phyloP scores from a whole-genome alignment of 768 basidiomycete species.

The Kwoniella sp. region DNA sequence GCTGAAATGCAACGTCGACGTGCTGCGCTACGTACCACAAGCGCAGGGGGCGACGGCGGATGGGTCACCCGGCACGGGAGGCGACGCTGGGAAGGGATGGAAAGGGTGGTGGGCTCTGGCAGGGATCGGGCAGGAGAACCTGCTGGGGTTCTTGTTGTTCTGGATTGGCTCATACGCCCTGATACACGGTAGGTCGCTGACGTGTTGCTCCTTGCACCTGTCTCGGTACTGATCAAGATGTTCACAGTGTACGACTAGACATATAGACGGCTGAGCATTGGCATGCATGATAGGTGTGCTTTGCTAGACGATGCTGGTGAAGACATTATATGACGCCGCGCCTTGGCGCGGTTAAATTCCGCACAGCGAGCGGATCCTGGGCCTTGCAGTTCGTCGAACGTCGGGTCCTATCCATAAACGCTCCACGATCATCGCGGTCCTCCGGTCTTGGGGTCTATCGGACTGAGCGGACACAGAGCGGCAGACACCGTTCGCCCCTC shows the following conservation, averaged over 20 bases:
- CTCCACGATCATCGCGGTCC: slow-evolving; percentile 10
- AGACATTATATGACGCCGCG: no score
- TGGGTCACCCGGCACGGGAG: background rate
- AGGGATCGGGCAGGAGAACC: slow-evolving; percentile 83
- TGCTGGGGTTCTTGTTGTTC: slow-evolving; percentile 82
- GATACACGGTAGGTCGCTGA: slow-evolving; percentile 41
- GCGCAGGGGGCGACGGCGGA: slow-evolving; percentile 18
- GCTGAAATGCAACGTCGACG: slow-evolving; percentile 64
- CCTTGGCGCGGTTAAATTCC: no score
- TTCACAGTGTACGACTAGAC: slow-evolving; percentile 15
- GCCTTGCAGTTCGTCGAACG: no score
- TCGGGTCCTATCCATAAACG: no score
- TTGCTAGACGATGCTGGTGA: no score
- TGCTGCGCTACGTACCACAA: slow-evolving; percentile 37
- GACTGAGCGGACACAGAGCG: slow-evolving; percentile 53
- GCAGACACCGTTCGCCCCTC: slow-evolving; percentile 91
- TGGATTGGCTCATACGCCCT: slow-evolving; percentile 85
- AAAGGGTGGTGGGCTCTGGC: slow-evolving; percentile 57
- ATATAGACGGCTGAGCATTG: background rate
- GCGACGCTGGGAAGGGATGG: slow-evolving; percentile 53
- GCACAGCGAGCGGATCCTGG: no score
- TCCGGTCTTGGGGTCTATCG: slow-evolving; percentile 24
- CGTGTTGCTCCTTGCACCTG: background rate
- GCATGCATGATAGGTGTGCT: no score
- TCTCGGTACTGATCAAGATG: background rate